These are phyloP conservation scores for Mycosarcoma maydis DNA, from an alignment of 1,284 basidiomycete species.

Conservation along the genomic window DNA sequence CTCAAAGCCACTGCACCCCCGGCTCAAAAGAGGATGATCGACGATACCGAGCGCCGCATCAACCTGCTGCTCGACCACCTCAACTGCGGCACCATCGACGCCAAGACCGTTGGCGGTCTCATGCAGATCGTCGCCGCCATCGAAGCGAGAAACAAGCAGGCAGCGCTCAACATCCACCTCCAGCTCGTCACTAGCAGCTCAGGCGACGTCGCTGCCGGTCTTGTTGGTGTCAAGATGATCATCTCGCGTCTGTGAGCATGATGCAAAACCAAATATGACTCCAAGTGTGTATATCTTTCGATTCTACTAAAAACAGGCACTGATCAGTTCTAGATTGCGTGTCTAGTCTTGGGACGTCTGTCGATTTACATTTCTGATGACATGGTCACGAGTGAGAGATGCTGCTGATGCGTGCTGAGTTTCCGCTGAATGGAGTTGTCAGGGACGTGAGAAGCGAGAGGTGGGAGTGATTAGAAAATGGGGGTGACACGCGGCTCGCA, in stretches of 20 bases:
- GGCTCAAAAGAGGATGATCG: constrained; percentile 82
- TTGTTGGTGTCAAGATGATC: constrained; percentile 64
- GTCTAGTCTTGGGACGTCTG: neutral
- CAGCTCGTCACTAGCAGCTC: constrained; percentile 59
- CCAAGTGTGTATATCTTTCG: constrained; percentile 23
- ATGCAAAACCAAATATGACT: neutral
- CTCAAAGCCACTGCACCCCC: constrained; percentile 70
- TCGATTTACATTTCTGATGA: too few relatives aligned
- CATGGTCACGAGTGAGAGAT: too few relatives aligned
- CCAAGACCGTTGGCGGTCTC: constrained; percentile 57
- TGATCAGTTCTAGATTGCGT: neutral
- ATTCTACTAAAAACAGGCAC: neutral
- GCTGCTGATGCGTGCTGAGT: too few relatives aligned
- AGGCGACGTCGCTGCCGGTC: constrained; percentile 58
- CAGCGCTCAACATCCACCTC: constrained; percentile 59
- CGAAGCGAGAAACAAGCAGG: constrained; percentile 60
- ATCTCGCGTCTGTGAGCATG: constrained; percentile 47
- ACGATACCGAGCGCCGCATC: constrained; percentile 87
- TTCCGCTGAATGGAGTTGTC: too few relatives aligned
- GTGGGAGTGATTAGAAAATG: too few relatives aligned
- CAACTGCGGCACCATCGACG: constrained; percentile 82
- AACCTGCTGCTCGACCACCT: constrained; percentile 88
- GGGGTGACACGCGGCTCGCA: constrained; percentile 5
- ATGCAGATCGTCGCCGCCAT: constrained; percentile 64
- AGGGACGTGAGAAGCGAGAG: neutral